A percentile compares a stretch with the other conserved stretches of the same genome.
phyloP scores from a whole-genome alignment of 1,139 yeast genomes.

The Kodamaea derodonti region DNA sequence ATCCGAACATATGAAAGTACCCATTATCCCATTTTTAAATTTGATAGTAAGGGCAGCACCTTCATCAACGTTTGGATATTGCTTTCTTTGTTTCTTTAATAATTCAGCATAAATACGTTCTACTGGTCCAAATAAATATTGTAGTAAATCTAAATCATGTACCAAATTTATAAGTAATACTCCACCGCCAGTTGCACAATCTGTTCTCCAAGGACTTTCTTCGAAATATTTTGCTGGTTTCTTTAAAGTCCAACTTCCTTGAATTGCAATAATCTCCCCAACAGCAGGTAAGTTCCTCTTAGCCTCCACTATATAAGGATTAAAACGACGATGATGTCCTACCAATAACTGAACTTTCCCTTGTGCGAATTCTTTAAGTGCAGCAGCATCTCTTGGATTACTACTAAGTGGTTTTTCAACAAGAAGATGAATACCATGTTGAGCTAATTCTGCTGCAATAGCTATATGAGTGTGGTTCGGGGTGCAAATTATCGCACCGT shows the following conservation, averaged over 20 bases:
- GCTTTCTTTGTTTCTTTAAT: slow-evolving; percentile 27
- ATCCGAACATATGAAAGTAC: slow-evolving; percentile 39
- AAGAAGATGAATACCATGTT: slow-evolving; percentile 30
- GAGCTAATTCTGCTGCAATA: slow-evolving; percentile 31
- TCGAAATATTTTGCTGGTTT: slow-evolving; percentile 32
- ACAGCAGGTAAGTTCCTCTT: slow-evolving; percentile 26
- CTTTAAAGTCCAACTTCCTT: slow-evolving; percentile 37
- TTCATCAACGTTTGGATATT: slow-evolving; percentile 33
- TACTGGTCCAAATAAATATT: slow-evolving; percentile 37
- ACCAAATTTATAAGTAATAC: slow-evolving; percentile 36
- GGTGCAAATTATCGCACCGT: slow-evolving; percentile 40
- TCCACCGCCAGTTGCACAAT: slow-evolving; percentile 34
- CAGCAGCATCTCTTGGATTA: slow-evolving; percentile 28
- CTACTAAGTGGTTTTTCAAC: slow-evolving; percentile 39
- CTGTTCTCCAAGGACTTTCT: slow-evolving; percentile 35
- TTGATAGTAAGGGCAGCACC: slow-evolving; percentile 36
- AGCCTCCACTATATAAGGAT: slow-evolving; percentile 34
- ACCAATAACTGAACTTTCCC: slow-evolving; percentile 27
- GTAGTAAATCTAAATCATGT: slow-evolving; percentile 39
- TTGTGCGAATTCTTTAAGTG: slow-evolving; percentile 23
- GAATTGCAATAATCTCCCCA: slow-evolving; percentile 35
- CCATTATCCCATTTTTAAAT: slow-evolving; percentile 32
- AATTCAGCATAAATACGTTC: slow-evolving; percentile 36
- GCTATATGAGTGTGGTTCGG: slow-evolving; percentile 38
- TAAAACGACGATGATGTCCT: slow-evolving; percentile 41